Conservation (phyloP, 2,329 filamentous ascomycete species). For the Fusarium nanum region DNA sequence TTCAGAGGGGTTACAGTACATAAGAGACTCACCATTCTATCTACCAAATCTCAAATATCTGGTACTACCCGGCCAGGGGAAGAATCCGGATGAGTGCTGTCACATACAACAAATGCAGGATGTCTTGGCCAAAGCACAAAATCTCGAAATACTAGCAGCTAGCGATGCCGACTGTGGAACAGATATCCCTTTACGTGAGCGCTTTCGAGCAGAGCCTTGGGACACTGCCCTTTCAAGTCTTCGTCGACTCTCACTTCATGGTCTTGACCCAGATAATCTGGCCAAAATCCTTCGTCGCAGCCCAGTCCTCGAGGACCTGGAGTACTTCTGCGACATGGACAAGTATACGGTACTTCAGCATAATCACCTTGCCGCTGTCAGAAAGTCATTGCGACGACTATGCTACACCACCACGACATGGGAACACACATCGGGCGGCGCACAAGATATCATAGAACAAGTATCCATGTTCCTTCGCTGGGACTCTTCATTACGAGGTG, state of each 20-base stretch:
- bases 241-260: conserved; percentile 43
- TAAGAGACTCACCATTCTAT: conserved; percentile 45
- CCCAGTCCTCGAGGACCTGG: conserved; percentile 43
- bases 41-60: conserved; percentile 47
- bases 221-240: conserved; percentile 42
- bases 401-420: conserved; percentile 45
- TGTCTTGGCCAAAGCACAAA: conserved; percentile 43
- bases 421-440: conserved; percentile 40
- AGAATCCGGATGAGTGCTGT: conserved; percentile 42
- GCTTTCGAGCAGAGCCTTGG: conserved; percentile 44
- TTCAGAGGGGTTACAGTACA: conserved; percentile 43
- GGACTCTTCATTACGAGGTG: conserved; percentile 42
- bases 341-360: conserved; percentile 46
- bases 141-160: conserved; percentile 42
- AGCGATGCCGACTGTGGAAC: conserved; percentile 45
- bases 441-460: conserved; percentile 44
- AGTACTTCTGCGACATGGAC: conserved; percentile 48
- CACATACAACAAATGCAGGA: conserved; percentile 49
- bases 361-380: conserved; percentile 33
- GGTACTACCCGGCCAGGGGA: conserved; percentile 42
- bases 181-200: conserved; percentile 44
- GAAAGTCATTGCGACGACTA: conserved; percentile 37
- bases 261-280: conserved; percentile 44
- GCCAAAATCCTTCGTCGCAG: conserved; percentile 43
- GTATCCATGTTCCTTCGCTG: conserved; percentile 42